Evolutionary conservation across 164 flowering plant genomes (phyloP), one percentile per base, ranked within the genome.

Genomic region (Buxus sempervirens): DNA sequence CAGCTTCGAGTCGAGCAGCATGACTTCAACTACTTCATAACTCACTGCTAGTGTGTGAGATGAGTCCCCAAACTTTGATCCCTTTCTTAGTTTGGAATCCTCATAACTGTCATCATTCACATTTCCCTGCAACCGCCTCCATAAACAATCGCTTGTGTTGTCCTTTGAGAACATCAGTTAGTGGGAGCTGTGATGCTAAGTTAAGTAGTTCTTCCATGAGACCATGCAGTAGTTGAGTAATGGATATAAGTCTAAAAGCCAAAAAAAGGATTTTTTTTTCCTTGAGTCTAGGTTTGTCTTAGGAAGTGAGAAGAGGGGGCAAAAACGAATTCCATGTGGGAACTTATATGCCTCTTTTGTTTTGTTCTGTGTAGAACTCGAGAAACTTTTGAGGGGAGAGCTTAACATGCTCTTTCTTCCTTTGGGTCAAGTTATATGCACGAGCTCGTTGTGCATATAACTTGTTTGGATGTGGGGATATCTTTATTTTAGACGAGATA

Each of bases 1-100:
- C 88, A 85, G 63, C 83, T 85, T 15, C 59, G 62, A n/a, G 77
- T 82, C 49, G 58, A 74, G 25, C 88, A 87, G 76, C 85, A 82
- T 73, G 91, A 87, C 75, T 83, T 72, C 56, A 73, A 60, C 75
- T 85, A 76, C 45, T 87, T 83, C 72, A 38, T 54, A 5, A 10
- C 70, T 28, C 74, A 58, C 67, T 49, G 49, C 1, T 18, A 48
- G 38, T 51, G 32, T 26, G 49, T 63, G n/a, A 21, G 41, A 27
- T 15, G 62, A 26, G 9, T 26, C 41, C 21, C 28, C 28, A 24
- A 14, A 0, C 27, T 58, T 5, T 27, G 0, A 5, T 27, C 61
- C 25, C 9, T 58, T 20, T 7, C 14, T 14, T 23, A 26, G 27
- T 58, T 14, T 9, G 26, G 26, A 15, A 14, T 13, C 19, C 14